phyloP scores from a whole-genome alignment of 768 basidiomycete genomes.

The Suillus discolor region DNA sequence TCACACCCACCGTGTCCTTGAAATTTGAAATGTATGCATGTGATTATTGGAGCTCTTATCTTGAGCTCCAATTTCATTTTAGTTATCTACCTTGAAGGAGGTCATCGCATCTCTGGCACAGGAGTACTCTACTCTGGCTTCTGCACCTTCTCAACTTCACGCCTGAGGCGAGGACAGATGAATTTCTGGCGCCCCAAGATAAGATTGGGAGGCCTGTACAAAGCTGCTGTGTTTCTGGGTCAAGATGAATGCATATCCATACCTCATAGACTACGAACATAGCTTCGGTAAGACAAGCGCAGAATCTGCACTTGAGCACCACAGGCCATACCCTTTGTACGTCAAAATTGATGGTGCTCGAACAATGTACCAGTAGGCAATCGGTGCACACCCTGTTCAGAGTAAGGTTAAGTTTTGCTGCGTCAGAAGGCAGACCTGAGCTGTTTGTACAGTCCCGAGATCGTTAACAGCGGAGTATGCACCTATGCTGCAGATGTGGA shows the following conservation, averaged over 20 bases:
- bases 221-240: constrained; percentile 81
- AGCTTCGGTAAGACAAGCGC: constrained; percentile 40
- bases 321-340: constrained; percentile 42
- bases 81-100: constrained; percentile 2
- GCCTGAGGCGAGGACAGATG: constrained; percentile 29
- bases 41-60: too few species aligned
- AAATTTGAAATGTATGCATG: neutral
- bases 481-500: constrained; percentile 43
- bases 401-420: constrained; percentile 44
- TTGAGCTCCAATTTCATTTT: constrained; percentile 1
- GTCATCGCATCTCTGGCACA: neutral
- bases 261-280: constrained; percentile 57
- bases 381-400: constrained; percentile 80
- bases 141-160: neutral
- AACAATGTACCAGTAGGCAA: constrained; percentile 70
- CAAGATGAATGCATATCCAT: constrained; percentile 69
- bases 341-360: constrained; percentile 60
- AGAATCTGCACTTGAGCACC: constrained; percentile 50
- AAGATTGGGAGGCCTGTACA: constrained; percentile 54
- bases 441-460: constrained; percentile 49
- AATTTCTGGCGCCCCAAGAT: constrained; percentile 54
- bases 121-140: neutral
- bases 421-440: constrained; percentile 10
- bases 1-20: neutral
- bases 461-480: constrained; percentile 46